Percentiles rank a stretch among this genome's conserved stretches.
Conservation (phyloP, 2,329 filamentous ascomycete species). For the Zymoseptoria ardabiliae region DNA sequence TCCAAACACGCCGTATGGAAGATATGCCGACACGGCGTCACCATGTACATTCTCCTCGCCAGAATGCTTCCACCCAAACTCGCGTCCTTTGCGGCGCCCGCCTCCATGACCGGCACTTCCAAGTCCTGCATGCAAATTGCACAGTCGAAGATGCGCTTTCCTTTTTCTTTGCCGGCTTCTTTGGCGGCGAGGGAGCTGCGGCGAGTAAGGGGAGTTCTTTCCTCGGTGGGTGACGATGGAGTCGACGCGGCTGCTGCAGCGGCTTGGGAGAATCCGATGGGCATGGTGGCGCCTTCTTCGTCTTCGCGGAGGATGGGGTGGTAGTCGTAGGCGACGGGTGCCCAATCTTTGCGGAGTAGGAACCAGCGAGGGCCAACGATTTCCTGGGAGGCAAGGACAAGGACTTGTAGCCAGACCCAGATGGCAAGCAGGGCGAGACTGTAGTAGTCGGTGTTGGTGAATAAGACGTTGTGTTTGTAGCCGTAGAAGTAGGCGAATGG, state of each 20-base stretch:
- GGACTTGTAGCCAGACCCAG: conserved; percentile 85
- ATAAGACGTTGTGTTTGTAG: conserved; percentile 70
- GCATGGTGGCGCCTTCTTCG: conserved; percentile 66
- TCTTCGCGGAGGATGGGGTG: conserved; percentile 83
- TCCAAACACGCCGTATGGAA: conserved; percentile 90
- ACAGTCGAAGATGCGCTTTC: conserved; percentile 69
- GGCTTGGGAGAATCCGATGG: conserved; percentile 56
- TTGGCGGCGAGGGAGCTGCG: conserved; percentile 13
- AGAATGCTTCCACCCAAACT: conserved; percentile 57
- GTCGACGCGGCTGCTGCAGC: conserved; percentile 19
- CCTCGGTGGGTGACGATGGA: conserved; percentile 20
- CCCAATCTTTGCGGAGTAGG: conserved; percentile 57
- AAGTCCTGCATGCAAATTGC: conserved; percentile 90
- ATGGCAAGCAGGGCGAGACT: conserved; percentile 58
- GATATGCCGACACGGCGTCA: conserved; percentile 91
- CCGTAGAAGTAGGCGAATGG: conserved; percentile 84
- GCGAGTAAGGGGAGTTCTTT: conserved; percentile 20
- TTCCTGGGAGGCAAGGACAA: conserved; percentile 72
- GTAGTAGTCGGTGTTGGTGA: conserved; percentile 59
- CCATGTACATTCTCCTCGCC: conserved; percentile 83
- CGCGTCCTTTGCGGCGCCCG: conserved; percentile 30
- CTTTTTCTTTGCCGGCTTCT: conserved; percentile 40
- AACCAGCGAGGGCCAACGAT: conserved; percentile 84
- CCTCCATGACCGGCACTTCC: conserved; percentile 73
- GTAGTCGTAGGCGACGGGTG: conserved; percentile 78